Conservation (phyloP, 2,329 filamentous ascomycete species). For the Aspergillus transmontanensis region DNA sequence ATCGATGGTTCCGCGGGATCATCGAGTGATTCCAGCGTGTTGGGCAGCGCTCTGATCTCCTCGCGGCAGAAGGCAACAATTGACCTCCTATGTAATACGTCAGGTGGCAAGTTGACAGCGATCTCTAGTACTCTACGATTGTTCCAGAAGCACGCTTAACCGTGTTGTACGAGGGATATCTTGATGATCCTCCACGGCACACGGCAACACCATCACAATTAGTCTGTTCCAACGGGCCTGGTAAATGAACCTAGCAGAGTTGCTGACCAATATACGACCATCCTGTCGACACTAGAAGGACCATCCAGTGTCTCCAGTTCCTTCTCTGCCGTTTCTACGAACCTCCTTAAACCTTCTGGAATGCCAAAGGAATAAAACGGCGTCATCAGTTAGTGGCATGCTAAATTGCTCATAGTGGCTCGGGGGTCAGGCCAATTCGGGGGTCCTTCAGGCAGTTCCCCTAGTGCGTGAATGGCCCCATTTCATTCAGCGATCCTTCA, state of each 20-base stretch:
- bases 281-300: conserved; percentile 3
- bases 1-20: background rate
- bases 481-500: conserved; percentile 1
- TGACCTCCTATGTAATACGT: background rate
- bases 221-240: conserved; percentile 5
- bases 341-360: conserved; percentile 27
- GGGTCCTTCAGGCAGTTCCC: background rate
- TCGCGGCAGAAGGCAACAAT: background rate
- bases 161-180: conserved; percentile 18
- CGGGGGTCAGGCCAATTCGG: background rate
- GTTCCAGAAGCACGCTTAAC: conserved; percentile 20
- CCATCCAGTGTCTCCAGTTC: conserved; percentile 9
- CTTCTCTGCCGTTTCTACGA: conserved; percentile 11
- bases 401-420: conserved; percentile 4
- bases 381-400: conserved; percentile 12
- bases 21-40: background rate
- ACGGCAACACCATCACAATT: conserved; percentile 9
- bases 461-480: conserved; percentile 6
- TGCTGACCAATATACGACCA: background rate
- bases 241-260: background rate
- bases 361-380: conserved; percentile 19
- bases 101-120: background rate
- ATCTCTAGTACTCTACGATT: conserved; percentile 8
- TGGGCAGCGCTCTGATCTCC: background rate
- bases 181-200: conserved; percentile 20